Conservation (phyloP, 352 stramenopile genomes). For the Phytophthora vignae region DNA sequence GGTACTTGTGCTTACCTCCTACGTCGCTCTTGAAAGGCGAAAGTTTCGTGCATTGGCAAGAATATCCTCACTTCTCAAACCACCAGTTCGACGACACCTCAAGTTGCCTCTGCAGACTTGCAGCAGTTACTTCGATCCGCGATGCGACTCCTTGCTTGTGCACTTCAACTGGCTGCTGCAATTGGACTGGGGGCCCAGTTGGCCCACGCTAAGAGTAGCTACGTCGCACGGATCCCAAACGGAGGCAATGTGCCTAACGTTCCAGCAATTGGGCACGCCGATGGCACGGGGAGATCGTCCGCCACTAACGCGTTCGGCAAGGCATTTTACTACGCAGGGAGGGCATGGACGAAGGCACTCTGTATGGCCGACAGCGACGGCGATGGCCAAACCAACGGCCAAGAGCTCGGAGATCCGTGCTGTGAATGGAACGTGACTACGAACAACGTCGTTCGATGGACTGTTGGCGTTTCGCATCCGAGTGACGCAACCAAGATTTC, state of each 20-base stretch:
- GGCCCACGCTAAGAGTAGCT: not conserved
- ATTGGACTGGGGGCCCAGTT: not conserved
- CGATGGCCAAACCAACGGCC: conserved; percentile 70
- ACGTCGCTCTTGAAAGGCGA: too few relatives aligned
- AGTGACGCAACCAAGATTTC: not conserved
- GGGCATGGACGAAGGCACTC: conserved; percentile 23
- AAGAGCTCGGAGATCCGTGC: conserved; percentile 53
- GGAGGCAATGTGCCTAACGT: conserved; percentile 42
- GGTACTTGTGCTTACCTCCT: too few relatives aligned
- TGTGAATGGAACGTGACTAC: not conserved
- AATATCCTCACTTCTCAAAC: too few relatives aligned
- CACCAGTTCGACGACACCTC: too few relatives aligned
- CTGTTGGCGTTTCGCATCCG: not conserved
- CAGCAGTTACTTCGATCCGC: too few relatives aligned
- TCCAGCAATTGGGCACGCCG: conserved; percentile 39
- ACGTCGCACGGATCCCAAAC: conserved; percentile 35
- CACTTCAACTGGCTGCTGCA: not conserved
- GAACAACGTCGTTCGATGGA: not conserved
- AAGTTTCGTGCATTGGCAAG: too few relatives aligned
- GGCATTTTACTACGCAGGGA: not conserved
- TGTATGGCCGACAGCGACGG: conserved; percentile 8
- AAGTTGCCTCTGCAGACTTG: too few relatives aligned
- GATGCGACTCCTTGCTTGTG: not conserved
- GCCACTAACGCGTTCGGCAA: conserved; percentile 1
- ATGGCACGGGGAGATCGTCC: conserved; percentile 9